These are phyloP conservation scores for Allomyces macrogynus DNA, from an alignment of 192 early-diverging fungal species.

Conservation along the genomic window DNA sequence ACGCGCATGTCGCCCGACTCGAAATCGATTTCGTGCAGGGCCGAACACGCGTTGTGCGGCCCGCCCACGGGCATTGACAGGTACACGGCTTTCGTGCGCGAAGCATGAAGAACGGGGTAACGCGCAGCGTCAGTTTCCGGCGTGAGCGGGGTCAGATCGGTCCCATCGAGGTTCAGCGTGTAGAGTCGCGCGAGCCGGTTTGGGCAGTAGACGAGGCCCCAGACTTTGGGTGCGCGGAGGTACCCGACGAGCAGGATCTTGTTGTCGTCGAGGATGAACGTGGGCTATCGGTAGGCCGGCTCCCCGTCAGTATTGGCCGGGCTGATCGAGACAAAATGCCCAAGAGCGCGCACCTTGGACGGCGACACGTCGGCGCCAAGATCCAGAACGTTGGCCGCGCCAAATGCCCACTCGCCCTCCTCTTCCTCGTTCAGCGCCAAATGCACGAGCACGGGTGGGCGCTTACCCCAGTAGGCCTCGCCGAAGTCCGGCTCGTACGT, in stretches of 20 bases:
- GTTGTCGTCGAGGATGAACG: slow-evolving; percentile 22
- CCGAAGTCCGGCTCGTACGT: slow-evolving; percentile 43
- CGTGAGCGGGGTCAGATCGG: too few relatives aligned
- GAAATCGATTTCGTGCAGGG: slow-evolving; percentile 18
- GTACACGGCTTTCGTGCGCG: slow-evolving; percentile 18
- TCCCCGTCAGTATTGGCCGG: too few relatives aligned
- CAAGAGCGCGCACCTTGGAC: slow-evolving; percentile 3
- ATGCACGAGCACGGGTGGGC: slow-evolving; percentile 27
- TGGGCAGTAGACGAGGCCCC: slow-evolving; percentile 43
- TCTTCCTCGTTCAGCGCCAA: slow-evolving; percentile 21
- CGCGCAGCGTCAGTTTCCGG: too few relatives aligned
- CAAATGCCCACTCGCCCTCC: background rate
- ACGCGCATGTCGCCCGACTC: slow-evolving; percentile 1
- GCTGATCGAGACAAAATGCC: too few relatives aligned
- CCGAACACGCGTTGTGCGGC: slow-evolving; percentile 43
- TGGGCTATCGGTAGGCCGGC: slow-evolving; percentile 15
- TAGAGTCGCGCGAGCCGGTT: slow-evolving; percentile 23
- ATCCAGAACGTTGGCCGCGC: slow-evolving; percentile 11
- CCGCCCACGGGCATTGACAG: slow-evolving; percentile 37
- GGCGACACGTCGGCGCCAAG: slow-evolving; percentile 11
- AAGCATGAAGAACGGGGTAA: too few relatives aligned
- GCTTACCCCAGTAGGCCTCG: slow-evolving; percentile 42
- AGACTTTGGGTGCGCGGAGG: slow-evolving; percentile 25
- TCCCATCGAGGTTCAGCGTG: slow-evolving; percentile 11
- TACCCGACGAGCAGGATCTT: slow-evolving; percentile 48